These are phyloP conservation scores for Penicillium griseofulvum DNA, from an alignment of 2,329 filamentous ascomycete genomes.

Conservation along the genomic window DNA sequence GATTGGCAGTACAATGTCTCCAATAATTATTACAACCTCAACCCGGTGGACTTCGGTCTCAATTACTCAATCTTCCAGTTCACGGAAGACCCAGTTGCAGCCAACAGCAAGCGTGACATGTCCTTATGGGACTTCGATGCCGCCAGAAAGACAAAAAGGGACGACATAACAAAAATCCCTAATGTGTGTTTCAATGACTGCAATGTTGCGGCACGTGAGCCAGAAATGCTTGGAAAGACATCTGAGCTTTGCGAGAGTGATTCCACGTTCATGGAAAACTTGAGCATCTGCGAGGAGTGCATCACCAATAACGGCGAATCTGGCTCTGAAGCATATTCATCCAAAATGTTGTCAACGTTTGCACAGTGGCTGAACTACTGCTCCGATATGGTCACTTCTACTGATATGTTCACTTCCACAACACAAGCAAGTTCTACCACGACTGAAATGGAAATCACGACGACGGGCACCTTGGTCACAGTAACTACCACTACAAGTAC, in stretches of 20 bases:
- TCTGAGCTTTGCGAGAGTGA: conserved; percentile 9
- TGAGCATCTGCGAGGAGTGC: conserved; percentile 10
- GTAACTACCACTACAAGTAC: background rate
- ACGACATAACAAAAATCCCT: conserved; percentile 3
- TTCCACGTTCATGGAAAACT: conserved; percentile 10
- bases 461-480: background rate
- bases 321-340: conserved; percentile 5
- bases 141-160: background rate
- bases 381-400: conserved; percentile 6
- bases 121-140: background rate
- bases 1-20: conserved; percentile 51
- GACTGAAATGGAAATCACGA: background rate
- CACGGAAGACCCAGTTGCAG: background rate
- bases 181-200: conserved; percentile 10
- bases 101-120: conserved; percentile 1
- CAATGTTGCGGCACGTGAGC: conserved; percentile 4
- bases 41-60: conserved; percentile 61
- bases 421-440: background rate
- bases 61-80: conserved; percentile 58
- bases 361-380: conserved; percentile 18
- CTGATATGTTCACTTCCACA: conserved; percentile 5
- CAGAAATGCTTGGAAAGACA: conserved; percentile 4
- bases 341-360: conserved; percentile 13
- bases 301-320: conserved; percentile 3
- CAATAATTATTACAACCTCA: conserved; percentile 63